A percentile compares a stretch with the other conserved stretches of the same genome.
Evolutionary conservation across 768 basidiomycete genomes (phyloP).

Genomic region (Pleurotus djamor): DNA sequence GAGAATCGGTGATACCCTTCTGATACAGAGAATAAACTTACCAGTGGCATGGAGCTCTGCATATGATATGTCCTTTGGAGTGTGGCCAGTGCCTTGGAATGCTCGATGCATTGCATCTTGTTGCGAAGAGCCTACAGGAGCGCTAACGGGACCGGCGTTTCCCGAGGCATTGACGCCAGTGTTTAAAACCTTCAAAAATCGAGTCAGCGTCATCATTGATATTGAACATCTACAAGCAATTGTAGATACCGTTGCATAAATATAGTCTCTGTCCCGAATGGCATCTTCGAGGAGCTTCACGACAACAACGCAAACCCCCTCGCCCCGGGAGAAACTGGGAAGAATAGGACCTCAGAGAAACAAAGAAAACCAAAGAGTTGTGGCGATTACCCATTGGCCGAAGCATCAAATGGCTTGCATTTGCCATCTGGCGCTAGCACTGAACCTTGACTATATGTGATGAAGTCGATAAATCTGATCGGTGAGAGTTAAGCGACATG

Average conservation of each 20-base stretch:
- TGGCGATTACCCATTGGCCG: conserved; percentile 35
- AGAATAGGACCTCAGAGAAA: not conserved
- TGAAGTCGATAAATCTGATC: conserved; percentile 30
- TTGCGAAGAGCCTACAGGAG: conserved; percentile 35
- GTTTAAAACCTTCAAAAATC: conserved; percentile 30
- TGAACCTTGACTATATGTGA: conserved; percentile 31
- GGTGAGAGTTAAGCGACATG: not conserved
- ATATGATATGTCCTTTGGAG: conserved; percentile 40
- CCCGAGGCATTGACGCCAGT: conserved; percentile 36
- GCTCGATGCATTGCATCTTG: conserved; percentile 33
- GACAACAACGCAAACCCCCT: conserved; percentile 35
- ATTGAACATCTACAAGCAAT: too few species aligned
- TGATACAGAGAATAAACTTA: conserved; percentile 1
- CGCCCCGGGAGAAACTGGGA: conserved; percentile 34
- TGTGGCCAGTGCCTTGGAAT: conserved; percentile 24
- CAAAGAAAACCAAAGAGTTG: not conserved
- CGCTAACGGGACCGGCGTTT: conserved; percentile 29
- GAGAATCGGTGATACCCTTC: not conserved
- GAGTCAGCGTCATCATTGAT: not conserved
- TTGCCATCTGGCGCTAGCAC: conserved; percentile 37
- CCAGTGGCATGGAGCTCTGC: conserved; percentile 53
- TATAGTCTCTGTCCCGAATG: conserved; percentile 32
- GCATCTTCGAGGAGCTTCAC: conserved; percentile 37
- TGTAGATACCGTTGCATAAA: conserved; percentile 33
- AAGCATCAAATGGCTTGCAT: conserved; percentile 42